phyloP scores from a whole-genome alignment of 148 eudicot species.

The Chenopodium album region DNA sequence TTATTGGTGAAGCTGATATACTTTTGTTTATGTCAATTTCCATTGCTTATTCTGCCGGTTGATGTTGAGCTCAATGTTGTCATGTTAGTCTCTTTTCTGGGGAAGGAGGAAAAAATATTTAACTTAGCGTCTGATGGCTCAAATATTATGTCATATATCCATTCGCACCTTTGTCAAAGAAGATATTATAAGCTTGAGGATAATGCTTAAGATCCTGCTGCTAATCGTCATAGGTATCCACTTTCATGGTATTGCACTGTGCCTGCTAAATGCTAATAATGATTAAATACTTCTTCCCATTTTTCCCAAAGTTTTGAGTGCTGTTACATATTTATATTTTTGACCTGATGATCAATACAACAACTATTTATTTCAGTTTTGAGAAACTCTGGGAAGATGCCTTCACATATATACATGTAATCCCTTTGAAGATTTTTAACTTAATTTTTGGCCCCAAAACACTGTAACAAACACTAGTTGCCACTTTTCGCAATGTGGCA shows the following conservation, averaged over 20 bases:
- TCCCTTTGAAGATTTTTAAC: too few relatives aligned
- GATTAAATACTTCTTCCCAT: not conserved
- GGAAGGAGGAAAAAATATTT: not conserved
- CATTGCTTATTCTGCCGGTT: not conserved
- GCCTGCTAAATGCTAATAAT: too few relatives aligned
- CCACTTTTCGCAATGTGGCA: too few relatives aligned
- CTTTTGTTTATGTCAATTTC: not conserved
- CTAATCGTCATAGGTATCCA: not conserved
- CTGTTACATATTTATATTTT: too few relatives aligned
- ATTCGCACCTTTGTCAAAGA: not conserved
- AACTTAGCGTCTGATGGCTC: not conserved
- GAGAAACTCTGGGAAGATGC: too few relatives aligned
- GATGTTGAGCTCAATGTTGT: not conserved
- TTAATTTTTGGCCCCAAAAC: too few relatives aligned
- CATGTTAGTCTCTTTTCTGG: not conserved
- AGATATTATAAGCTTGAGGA: not conserved
- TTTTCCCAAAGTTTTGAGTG: not conserved
- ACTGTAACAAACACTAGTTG: too few relatives aligned
- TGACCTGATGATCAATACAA: too few relatives aligned
- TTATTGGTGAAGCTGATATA: constrained; percentile 45
- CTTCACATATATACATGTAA: too few relatives aligned
- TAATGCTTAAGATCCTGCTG: not conserved
- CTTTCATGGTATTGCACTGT: not conserved
- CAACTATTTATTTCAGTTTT: too few relatives aligned
- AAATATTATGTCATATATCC: not conserved